Conservation (phyloP, 1,139 yeast species). For the Suhomyces coccinellae region DNA sequence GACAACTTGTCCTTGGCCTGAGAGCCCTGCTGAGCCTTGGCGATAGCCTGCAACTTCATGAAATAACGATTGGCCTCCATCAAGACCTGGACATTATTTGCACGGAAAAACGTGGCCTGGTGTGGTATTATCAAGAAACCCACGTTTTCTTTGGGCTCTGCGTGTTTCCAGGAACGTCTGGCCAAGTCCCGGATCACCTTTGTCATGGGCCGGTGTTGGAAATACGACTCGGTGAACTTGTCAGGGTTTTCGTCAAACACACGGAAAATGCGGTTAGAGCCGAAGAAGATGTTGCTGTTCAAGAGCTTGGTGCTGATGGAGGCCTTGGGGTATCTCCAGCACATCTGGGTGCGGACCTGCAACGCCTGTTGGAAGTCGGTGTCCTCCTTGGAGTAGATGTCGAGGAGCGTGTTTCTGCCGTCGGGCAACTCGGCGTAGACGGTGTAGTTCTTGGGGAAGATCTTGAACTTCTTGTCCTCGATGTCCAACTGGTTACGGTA, state of each 20-base stretch:
- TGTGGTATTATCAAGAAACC: conserved; percentile 66
- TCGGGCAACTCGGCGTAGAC: conserved; percentile 55
- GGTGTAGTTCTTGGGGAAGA: conserved; percentile 52
- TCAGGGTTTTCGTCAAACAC: conserved; percentile 33
- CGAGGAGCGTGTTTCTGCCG: conserved; percentile 59
- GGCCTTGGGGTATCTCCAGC: conserved; percentile 83
- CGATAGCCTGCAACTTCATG: conserved; percentile 52
- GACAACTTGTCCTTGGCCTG: conserved; percentile 57
- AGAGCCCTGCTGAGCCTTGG: conserved; percentile 28
- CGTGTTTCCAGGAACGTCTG: conserved; percentile 88
- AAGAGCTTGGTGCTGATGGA: conserved; percentile 73
- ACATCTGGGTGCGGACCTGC: conserved; percentile 78
- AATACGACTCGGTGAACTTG: conserved; percentile 40
- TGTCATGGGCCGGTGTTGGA: conserved; percentile 51
- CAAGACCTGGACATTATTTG: conserved; percentile 75
- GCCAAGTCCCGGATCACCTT: conserved; percentile 84
- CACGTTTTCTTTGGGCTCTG: conserved; percentile 56
- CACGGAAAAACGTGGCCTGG: conserved; percentile 68
- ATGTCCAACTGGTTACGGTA: conserved; percentile 74
- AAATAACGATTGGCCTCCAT: conserved; percentile 88
- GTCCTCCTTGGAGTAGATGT: conserved; percentile 64
- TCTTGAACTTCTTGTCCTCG: conserved; percentile 65
- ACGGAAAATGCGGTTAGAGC: conserved; percentile 53
- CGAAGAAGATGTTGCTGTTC: conserved; percentile 79
- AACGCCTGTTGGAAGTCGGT: conserved; percentile 70